A percentile compares a stretch with the other conserved stretches of the same genome.
Conservation (phyloP, 225 moss, liverwort and hornwort genomes). For the Asterella californica region DNA sequence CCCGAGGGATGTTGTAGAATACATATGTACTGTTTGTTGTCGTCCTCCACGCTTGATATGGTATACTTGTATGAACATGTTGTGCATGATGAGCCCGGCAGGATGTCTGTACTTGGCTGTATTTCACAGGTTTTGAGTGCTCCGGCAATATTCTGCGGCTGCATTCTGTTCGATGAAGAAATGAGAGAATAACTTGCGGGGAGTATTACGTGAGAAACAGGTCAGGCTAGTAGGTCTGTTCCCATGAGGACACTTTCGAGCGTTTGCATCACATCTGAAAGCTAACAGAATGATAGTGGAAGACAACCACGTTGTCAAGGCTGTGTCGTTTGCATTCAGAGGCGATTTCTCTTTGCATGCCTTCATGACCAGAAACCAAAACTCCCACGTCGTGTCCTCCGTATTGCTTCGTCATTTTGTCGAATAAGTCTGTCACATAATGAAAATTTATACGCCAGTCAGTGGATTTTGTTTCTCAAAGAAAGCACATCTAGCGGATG, state of each 20-base stretch:
- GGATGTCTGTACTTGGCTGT: neutral
- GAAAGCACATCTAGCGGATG: neutral
- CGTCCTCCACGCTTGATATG: neutral
- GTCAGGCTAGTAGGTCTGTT: no score
- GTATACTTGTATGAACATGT: neutral
- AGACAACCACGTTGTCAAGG: neutral
- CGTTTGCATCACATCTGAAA: conserved; percentile 24
- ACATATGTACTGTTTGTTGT: neutral
- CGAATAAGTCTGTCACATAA: conserved; percentile 14
- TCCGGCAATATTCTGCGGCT: neutral
- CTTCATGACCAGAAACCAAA: conserved; percentile 22
- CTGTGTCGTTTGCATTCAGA: conserved; percentile 20
- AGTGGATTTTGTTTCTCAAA: neutral
- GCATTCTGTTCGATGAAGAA: neutral
- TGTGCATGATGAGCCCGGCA: no score
- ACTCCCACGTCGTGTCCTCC: conserved; percentile 31
- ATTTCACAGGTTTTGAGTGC: neutral
- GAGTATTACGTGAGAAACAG: no score
- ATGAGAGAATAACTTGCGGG: neutral
- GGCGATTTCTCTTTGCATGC: conserved; percentile 31
- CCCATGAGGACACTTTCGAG: neutral
- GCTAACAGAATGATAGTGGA: conserved; percentile 39
- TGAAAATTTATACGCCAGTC: neutral
- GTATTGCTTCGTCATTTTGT: neutral
- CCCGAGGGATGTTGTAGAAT: neutral